Percentiles rank a stretch among this genome's conserved stretches.
Conservation (phyloP, 345 rosid genomes). For the Raphanus raphanistrum region DNA sequence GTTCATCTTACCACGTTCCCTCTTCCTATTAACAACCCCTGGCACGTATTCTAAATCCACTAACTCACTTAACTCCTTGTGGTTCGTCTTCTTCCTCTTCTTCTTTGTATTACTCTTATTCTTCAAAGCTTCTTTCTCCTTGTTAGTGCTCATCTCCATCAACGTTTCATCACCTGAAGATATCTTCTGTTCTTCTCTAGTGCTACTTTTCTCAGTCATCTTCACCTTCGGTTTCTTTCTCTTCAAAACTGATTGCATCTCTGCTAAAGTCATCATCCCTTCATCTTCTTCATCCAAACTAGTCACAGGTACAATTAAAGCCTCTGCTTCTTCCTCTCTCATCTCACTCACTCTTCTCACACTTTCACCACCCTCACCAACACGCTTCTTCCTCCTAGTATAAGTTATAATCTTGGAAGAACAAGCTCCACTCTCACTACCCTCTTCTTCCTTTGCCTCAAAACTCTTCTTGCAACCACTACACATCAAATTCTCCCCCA, state of each 20-base stretch:
- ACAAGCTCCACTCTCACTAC: slow-evolving; percentile 7
- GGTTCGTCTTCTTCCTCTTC: background rate
- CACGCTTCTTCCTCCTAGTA: slow-evolving; percentile 33
- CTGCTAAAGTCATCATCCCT: slow-evolving; percentile 77
- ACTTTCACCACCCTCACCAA: slow-evolving; percentile 36
- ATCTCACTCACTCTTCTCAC: slow-evolving; percentile 27
- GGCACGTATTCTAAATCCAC: slow-evolving; percentile 33
- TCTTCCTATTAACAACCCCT: slow-evolving; percentile 28
- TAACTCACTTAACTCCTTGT: slow-evolving; percentile 30
- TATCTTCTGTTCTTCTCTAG: background rate
- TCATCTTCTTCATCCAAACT: slow-evolving; percentile 48
- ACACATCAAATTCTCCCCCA: slow-evolving; percentile 72
- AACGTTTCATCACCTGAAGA: background rate
- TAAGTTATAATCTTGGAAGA: slow-evolving; percentile 20
- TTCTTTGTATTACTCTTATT: slow-evolving; percentile 19
- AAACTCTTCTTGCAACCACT: slow-evolving; percentile 72
- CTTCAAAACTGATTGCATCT: slow-evolving; percentile 59
- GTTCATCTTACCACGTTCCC: slow-evolving; percentile 27
- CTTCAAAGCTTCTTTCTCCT: slow-evolving; percentile 22
- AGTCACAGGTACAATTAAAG: slow-evolving; percentile 36
- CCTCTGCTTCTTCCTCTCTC: slow-evolving; percentile 45
- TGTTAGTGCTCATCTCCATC: slow-evolving; percentile 29
- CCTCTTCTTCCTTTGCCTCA: slow-evolving; percentile 48
- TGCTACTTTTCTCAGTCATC: slow-evolving; percentile 8
- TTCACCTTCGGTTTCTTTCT: slow-evolving; percentile 40